phyloP scores from a whole-genome alignment of 768 basidiomycete genomes.

The Rhizopogon vinicolor region DNA sequence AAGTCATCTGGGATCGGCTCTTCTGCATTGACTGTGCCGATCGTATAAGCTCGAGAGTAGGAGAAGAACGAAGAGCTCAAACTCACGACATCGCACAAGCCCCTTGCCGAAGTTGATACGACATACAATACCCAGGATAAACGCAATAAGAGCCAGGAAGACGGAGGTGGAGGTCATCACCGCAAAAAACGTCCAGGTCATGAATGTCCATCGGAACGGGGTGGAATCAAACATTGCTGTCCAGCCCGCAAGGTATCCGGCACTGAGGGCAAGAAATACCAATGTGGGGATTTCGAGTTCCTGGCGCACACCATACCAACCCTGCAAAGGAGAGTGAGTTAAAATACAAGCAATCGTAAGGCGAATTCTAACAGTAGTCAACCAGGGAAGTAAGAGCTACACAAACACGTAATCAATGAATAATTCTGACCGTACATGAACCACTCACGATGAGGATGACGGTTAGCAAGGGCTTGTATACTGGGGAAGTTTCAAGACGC shows the following conservation, averaged over 20 bases:
- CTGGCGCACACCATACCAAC: conserved; percentile 72
- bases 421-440: neutral
- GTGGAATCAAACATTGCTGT: conserved; percentile 66
- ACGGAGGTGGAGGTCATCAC: conserved; percentile 57
- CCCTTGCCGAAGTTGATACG: conserved; percentile 77
- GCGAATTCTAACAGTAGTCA: conserved; percentile 42
- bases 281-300: conserved; percentile 58
- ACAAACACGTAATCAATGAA: conserved; percentile 3
- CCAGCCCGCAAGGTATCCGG: conserved; percentile 65
- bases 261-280: conserved; percentile 56
- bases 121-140: conserved; percentile 63
- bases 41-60: neutral
- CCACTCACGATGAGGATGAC: conserved; percentile 55
- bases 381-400: conserved; percentile 67
- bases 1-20: conserved; percentile 45
- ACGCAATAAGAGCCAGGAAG: conserved; percentile 46
- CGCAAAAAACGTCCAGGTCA: conserved; percentile 71
- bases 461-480: conserved; percentile 55
- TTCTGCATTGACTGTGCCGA: conserved; percentile 46
- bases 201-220: conserved; percentile 74
- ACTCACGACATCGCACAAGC: conserved; percentile 60
- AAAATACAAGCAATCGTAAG: conserved; percentile 1
- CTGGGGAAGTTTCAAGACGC: conserved; percentile 37
- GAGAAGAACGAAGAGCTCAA: neutral
- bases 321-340: conserved; percentile 30